phyloP scores from a whole-genome alignment of 331 rosid species.

The Stylosanthes scabra region DNA sequence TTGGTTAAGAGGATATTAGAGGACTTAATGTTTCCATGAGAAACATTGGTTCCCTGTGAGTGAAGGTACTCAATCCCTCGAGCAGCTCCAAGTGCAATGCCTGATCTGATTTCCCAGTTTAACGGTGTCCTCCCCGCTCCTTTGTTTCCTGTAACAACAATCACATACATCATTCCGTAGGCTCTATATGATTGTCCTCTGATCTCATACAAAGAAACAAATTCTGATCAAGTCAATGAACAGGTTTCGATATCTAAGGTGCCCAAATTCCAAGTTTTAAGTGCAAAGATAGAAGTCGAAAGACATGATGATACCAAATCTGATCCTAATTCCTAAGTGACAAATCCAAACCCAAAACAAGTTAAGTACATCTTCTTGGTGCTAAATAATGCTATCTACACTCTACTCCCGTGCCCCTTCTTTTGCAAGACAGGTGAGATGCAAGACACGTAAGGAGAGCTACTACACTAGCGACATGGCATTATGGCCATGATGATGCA shows the following conservation, averaged over 20 bases:
- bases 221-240: conserved; percentile 5
- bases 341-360: conserved; percentile 11
- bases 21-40: conserved; percentile 93
- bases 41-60: conserved; percentile 72
- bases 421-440: conserved; percentile 19
- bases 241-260: neutral
- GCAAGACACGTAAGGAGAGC: neutral
- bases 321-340: conserved; percentile 3
- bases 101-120: conserved; percentile 88
- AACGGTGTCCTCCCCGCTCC: conserved; percentile 95
- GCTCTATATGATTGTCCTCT: neutral
- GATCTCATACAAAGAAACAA: too few species aligned
- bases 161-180: conserved; percentile 3
- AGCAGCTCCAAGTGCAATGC: conserved; percentile 93
- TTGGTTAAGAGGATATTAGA: conserved; percentile 89
- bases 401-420: neutral
- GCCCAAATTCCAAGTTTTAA: conserved; percentile 1
- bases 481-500: too few species aligned
- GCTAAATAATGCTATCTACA: neutral
- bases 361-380: conserved; percentile 6
- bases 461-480: too few species aligned
- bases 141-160: conserved; percentile 70
- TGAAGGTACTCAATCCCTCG: conserved; percentile 87
- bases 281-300: too few species aligned
- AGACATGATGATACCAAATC: neutral